A percentile compares a stretch with the other conserved stretches of the same genome.
Evolutionary conservation across 805 yeast species (phyloP).

Genomic region (Kazachstania viticola): DNA sequence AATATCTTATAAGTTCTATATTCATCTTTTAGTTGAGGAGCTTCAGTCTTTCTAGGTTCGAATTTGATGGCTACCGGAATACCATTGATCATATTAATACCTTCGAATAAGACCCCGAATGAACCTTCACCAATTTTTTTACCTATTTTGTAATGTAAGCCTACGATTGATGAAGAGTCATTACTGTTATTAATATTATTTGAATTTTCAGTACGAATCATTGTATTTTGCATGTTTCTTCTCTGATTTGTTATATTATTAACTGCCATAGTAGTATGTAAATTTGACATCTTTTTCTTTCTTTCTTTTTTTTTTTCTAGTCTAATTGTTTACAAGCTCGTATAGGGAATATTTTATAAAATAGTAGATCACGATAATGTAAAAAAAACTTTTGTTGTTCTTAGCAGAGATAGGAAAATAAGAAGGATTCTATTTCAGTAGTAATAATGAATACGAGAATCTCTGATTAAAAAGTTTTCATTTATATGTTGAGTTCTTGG

Average conservation of each 20-base stretch:
- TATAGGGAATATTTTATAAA: too few relatives aligned
- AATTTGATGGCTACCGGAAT: conserved; percentile 88
- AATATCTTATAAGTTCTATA: conserved; percentile 85
- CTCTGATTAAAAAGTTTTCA: too few relatives aligned
- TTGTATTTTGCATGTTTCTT: neutral
- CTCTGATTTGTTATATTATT: conserved; percentile 4
- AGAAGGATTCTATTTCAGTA: too few relatives aligned
- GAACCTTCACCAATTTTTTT: conserved; percentile 98
- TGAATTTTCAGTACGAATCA: neutral
- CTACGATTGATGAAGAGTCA: conserved; percentile 39
- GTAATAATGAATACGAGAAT: too few relatives aligned
- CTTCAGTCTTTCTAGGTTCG: conserved; percentile 93
- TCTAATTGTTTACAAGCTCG: too few relatives aligned
- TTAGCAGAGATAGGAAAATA: too few relatives aligned
- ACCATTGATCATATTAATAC: conserved; percentile 82
- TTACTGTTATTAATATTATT: neutral
- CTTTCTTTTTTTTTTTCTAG: neutral
- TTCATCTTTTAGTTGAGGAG: conserved; percentile 95
- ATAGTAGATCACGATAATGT: too few relatives aligned
- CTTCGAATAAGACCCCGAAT: conserved; percentile 95
- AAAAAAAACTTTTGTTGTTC: too few relatives aligned
- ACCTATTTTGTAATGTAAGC: conserved; percentile 92
- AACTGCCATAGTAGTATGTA: conserved; percentile 4
- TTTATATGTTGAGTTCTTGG: too few relatives aligned
- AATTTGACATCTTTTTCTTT: neutral